phyloP scores from a whole-genome alignment of 768 basidiomycete species.

The Rhodocollybia butyracea region DNA sequence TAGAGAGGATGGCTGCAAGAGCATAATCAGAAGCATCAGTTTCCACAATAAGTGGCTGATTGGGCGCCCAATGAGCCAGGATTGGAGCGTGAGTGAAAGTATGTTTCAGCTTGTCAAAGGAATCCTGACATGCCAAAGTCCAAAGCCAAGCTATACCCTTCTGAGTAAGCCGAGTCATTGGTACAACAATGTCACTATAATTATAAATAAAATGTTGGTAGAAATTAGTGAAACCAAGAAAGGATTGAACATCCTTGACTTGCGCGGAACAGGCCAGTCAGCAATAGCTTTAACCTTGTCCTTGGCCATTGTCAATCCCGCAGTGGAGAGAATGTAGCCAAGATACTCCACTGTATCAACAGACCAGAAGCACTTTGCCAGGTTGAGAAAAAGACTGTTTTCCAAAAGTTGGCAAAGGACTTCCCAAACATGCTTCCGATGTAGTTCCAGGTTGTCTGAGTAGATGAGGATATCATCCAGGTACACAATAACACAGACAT shows the following conservation, averaged over 20 bases:
- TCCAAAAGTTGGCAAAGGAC: constrained; percentile 21
- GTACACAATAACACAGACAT: constrained; percentile 31
- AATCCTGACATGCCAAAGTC: constrained; percentile 4
- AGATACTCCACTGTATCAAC: constrained; percentile 23
- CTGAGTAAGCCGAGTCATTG: constrained; percentile 23
- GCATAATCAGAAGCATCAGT: too few species aligned
- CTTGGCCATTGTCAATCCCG: constrained; percentile 31
- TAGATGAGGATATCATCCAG: constrained; percentile 41
- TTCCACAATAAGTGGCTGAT: too few species aligned
- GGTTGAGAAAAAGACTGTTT: constrained; percentile 28
- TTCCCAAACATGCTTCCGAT: constrained; percentile 11
- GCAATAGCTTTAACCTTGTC: constrained; percentile 31
- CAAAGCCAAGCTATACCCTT: constrained; percentile 17
- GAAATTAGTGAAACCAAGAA: constrained; percentile 30
- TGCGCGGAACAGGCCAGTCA: constrained; percentile 35
- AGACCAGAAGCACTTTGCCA: constrained; percentile 34
- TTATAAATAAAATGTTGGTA: constrained; percentile 27
- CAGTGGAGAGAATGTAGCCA: constrained; percentile 25
- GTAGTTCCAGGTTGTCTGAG: constrained; percentile 21
- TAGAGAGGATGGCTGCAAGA: too few species aligned
- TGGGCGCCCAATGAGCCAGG: too few species aligned
- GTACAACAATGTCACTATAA: constrained; percentile 28
- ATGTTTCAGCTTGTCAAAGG: constrained; percentile 1
- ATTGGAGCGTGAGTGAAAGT: constrained; percentile 7
- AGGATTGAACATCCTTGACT: constrained; percentile 27